Conservation (phyloP, 371 early-diverging fungal genomes). For the Mucor piriformis region DNA sequence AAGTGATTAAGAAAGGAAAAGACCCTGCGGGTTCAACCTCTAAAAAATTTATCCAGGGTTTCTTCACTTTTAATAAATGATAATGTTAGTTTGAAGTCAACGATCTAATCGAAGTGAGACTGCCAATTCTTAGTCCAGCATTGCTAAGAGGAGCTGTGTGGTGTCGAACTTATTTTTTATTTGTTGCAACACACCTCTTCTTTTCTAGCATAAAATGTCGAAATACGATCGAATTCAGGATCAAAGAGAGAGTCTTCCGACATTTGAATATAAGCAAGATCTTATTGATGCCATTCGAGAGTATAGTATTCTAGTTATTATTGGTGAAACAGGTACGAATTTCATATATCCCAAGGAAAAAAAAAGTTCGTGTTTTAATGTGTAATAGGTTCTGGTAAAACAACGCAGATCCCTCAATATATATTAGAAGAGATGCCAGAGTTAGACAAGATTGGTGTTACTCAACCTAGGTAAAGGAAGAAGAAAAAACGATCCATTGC, state of each 20-base stretch:
- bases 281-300: constrained; percentile 69
- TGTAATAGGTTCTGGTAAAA: constrained; percentile 82
- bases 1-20: no score
- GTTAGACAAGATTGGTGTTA: constrained; percentile 63
- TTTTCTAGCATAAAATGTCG: constrained; percentile 10
- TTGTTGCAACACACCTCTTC: neutral
- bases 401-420: constrained; percentile 93
- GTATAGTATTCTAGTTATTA: constrained; percentile 68
- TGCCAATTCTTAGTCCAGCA: no score
- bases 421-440: constrained; percentile 65
- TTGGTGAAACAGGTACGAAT: constrained; percentile 82
- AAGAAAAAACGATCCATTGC: neutral
- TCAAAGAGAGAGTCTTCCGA: constrained; percentile 43
- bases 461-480: constrained; percentile 69
- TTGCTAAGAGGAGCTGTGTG: no score
- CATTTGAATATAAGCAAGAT: constrained; percentile 59
- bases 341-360: neutral
- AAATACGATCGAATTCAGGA: constrained; percentile 21
- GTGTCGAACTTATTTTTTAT: no score
- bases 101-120: no score
- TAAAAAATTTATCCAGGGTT: no score
- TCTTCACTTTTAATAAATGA: no score
- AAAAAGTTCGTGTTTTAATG: neutral
- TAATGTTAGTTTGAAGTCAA: no score
- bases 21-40: no score